Base-by-base conservation (phyloP, 768 basidiomycete genomes). In the Podaxis sp. region DNA sequence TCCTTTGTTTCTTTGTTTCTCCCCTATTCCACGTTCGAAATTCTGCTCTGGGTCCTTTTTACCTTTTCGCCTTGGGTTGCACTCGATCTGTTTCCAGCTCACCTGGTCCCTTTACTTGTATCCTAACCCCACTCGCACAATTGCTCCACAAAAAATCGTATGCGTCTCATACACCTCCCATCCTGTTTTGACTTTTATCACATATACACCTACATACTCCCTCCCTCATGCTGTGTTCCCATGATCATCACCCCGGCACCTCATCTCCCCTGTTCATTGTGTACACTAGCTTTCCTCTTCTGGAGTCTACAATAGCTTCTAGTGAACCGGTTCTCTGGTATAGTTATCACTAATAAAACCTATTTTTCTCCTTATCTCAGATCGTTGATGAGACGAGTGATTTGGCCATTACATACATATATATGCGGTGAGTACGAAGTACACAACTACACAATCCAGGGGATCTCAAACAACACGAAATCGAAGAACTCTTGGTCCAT, bases 401-500 rank as follows among this genome's bases (percentile, higher is more conserved):
- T 16, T 42, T 28, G 37, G 54, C 4, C 25, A 48, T 56, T 57
- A 21, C 13, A 18, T 5, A 23, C 36, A 35, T 44, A 48, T 28
- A 48, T 7, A 37, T 59, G 42, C 32, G 16, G 27, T n/a, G 52
- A 65, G 64, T 47, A 21, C 21, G 64, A 55, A 40, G 53, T 32
- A 51, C 10, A 51, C 78, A 78, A 89, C 66, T 84, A 80, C 40
- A 88, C 76, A 66, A 97, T 90, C 90, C 91, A 94, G 35, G 93
- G 93, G 56, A 99, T 84, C 72, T 98, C 96, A 70, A 88, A 95
- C 69, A 96, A 70, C 23, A 98, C 93, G 68, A 98, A 99, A 73
- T 96, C 93, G 71, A 90, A 94, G 71, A 90, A 91, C 72, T 99
- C 96, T 71, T 95, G 91, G 69, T 99, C 97, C 81, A 99, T 84